Base-by-base conservation (phyloP, 768 basidiomycete species). In the Russula sp. region DNA sequence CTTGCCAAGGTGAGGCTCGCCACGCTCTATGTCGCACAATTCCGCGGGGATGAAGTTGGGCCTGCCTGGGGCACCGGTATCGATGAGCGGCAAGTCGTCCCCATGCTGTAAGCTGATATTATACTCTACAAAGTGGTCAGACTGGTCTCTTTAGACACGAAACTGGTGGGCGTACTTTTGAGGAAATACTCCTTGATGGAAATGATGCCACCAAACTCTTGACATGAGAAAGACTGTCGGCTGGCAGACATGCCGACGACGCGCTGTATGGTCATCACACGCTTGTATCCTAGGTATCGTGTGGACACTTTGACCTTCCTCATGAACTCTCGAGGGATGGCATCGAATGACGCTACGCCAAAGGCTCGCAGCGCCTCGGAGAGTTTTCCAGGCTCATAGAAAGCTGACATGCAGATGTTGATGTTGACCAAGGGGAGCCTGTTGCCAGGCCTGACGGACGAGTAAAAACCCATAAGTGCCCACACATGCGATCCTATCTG, bases 181-280 rank as follows among this genome's bases (percentile, higher is more conserved):
- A 73, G 67, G 70, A 90, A 90, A 67, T 83, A 91, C 1, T 83
- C 68, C 64, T 84, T 81, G 3, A 92, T 84, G 0, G 82, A 79
- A 11, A 88, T 74, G 36, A 60, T 72, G 3, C 80, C 80, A 0
- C 81, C 83, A 39, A 78, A 75, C 65, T 90, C 87, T 1, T 77
- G 76, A 53, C 80, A 82, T 3, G 78, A 70, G 70, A 93, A 93
- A 13, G 56, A 75, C 56, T 83, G 73, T 20, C 76, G 72, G 13
- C 69, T 73, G 0, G 88, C 77, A 25, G 75, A 79, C 10, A 69
- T 74, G 18, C 70, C 70, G 38, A 82, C 74, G 32, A 65, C 70
- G 58, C 73, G 75, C 6, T 54, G 53, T 2, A 65, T 62, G 9
- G 56, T 61, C 65, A 61, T 65, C 48, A 74, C 56, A 7, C 65